Percentiles rank a stretch among this genome's conserved stretches.
Conservation (phyloP, 2,329 filamentous ascomycete species). For the Fusarium temperatum region DNA sequence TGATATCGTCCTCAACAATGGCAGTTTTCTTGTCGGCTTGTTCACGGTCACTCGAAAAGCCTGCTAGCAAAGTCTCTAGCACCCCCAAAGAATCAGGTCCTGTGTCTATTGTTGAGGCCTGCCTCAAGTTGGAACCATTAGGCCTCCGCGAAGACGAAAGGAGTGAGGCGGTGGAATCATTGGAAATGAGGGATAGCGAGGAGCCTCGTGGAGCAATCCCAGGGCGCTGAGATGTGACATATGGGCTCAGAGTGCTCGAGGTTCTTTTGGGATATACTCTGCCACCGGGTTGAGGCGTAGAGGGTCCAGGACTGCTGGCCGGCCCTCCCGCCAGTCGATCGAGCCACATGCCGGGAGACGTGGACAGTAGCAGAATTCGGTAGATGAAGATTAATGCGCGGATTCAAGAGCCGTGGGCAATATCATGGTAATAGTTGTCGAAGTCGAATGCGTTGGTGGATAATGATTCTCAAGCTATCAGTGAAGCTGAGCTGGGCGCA, state of each 20-base stretch:
- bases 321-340: slow-evolving; percentile 80
- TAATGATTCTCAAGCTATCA: slow-evolving; percentile 6
- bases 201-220: slow-evolving; percentile 77
- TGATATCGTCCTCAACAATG: slow-evolving; percentile 63
- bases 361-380: slow-evolving; percentile 2
- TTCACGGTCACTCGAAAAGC: slow-evolving; percentile 26
- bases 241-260: slow-evolving; percentile 74
- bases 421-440: slow-evolving; percentile 22
- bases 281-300: slow-evolving; percentile 69
- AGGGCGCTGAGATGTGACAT: slow-evolving; percentile 73
- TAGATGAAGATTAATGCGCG: slow-evolving; percentile 6
- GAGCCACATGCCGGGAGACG: slow-evolving; percentile 76
- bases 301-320: slow-evolving; percentile 65
- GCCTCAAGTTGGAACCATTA: slow-evolving; percentile 75
- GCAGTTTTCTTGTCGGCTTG: slow-evolving; percentile 20
- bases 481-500: slow-evolving; percentile 26
- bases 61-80: slow-evolving; percentile 61
- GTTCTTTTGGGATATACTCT: slow-evolving; percentile 74
- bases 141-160: slow-evolving; percentile 68
- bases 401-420: background rate
- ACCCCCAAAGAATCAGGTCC: slow-evolving; percentile 76
- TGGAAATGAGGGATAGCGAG: slow-evolving; percentile 79
- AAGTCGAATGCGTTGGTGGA: slow-evolving; percentile 3
- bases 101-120: slow-evolving; percentile 61
- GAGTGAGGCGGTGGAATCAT: slow-evolving; percentile 80